These are phyloP conservation scores for Pseudocercospora macadamiae DNA, from an alignment of 2,329 filamentous ascomycete genomes.

Conservation along the genomic window DNA sequence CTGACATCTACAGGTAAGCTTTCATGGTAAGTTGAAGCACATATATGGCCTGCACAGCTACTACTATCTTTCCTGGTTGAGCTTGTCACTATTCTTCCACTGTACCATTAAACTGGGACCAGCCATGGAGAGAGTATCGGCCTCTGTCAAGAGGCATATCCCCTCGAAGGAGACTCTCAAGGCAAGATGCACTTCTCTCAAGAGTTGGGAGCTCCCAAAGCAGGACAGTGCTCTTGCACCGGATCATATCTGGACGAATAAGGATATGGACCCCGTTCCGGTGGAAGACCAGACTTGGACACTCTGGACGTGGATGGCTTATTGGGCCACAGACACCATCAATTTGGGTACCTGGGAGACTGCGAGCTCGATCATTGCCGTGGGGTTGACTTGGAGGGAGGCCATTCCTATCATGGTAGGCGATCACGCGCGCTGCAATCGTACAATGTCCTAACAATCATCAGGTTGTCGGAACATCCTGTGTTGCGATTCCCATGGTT, in stretches of 20 bases:
- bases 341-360: constrained; percentile 41
- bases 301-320: constrained; percentile 45
- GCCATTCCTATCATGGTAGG: constrained; percentile 54
- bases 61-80: too few species aligned
- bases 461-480: constrained; percentile 50
- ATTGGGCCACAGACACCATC: constrained; percentile 46
- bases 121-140: constrained; percentile 9
- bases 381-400: constrained; percentile 60
- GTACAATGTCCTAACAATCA: background rate
- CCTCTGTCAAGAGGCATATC: constrained; percentile 36
- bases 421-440: background rate
- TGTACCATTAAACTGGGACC: too few species aligned
- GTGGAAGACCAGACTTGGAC: constrained; percentile 37
- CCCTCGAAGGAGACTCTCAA: constrained; percentile 43
- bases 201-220: constrained; percentile 54
- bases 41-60: background rate
- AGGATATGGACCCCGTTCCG: constrained; percentile 43
- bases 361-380: constrained; percentile 52
- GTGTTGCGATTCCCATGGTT: constrained; percentile 50
- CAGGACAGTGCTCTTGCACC: constrained; percentile 53
- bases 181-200: constrained; percentile 45
- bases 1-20: background rate
- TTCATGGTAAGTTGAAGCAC: background rate
- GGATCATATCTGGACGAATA: constrained; percentile 44
- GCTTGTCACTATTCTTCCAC: too few species aligned